Percentiles rank a stretch among this genome's conserved stretches.
These are phyloP conservation scores for Solanum corneliomulleri DNA, from an alignment of 257 asterid genomes.

Conservation along the genomic window DNA sequence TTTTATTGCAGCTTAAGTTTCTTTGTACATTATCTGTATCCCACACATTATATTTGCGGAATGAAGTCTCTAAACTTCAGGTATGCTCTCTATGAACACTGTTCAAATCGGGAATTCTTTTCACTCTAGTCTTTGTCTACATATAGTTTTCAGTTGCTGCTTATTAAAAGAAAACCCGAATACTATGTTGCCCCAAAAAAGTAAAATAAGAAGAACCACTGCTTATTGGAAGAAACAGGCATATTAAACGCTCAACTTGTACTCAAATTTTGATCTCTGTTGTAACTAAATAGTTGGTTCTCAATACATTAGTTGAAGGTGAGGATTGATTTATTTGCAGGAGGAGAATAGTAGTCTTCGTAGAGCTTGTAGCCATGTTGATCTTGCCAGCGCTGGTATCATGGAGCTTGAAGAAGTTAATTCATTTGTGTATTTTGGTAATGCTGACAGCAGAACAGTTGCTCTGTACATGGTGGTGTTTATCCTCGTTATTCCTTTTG, in stretches of 20 bases:
- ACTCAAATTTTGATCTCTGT: neutral
- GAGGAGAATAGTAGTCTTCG: conserved; percentile 48
- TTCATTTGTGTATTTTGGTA: conserved; percentile 24
- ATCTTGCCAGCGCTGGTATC: conserved; percentile 14
- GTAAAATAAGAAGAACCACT: neutral
- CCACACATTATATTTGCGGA: conserved; percentile 40
- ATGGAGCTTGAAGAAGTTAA: conserved; percentile 27
- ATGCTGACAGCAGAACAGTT: conserved; percentile 43
- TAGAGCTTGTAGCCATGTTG: conserved; percentile 26
- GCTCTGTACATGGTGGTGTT: conserved; percentile 60
- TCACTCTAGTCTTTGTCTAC: neutral
- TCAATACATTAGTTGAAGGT: neutral
- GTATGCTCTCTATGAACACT: conserved; percentile 24
- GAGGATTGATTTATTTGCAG: conserved; percentile 34
- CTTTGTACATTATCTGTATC: conserved; percentile 35
- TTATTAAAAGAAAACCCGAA: neutral
- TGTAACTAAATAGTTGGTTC: neutral
- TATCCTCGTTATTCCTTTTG: conserved; percentile 62
- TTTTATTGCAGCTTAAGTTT: conserved; percentile 41
- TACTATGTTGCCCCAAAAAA: neutral
- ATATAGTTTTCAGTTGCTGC: neutral
- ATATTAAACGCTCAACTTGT: neutral
- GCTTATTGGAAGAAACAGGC: neutral
- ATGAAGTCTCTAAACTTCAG: conserved; percentile 57
- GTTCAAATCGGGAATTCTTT: conserved; percentile 4